A percentile compares a stretch with the other conserved stretches of the same genome.
Conservation (phyloP, 2,329 filamentous ascomycete species). For the Cryphonectria japonica region DNA sequence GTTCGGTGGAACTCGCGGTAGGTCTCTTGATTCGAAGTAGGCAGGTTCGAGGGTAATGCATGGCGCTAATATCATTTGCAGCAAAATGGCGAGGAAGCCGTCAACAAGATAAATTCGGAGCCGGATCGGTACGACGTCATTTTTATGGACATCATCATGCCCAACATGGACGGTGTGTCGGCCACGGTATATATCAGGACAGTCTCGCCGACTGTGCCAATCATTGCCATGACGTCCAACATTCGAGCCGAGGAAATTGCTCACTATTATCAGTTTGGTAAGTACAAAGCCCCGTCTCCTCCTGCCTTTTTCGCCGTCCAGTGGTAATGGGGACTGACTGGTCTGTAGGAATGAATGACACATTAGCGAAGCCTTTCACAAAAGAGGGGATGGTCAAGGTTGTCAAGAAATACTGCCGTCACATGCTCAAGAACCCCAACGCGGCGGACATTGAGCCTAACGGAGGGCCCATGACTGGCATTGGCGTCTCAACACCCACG, state of each 20-base stretch:
- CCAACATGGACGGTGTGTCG: conserved; percentile 90
- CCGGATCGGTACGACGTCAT: conserved; percentile 66
- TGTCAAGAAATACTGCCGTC: conserved; percentile 85
- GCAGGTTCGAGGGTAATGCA: conserved; percentile 31
- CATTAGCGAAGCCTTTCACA: conserved; percentile 95
- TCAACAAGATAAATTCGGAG: conserved; percentile 73
- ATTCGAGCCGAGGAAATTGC: conserved; percentile 96
- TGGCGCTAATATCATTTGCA: conserved; percentile 41
- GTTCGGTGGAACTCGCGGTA: conserved; percentile 54
- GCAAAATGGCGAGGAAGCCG: conserved; percentile 88
- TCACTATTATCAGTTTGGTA: conserved; percentile 96
- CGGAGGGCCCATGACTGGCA: conserved; percentile 33
- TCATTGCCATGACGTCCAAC: conserved; percentile 98
- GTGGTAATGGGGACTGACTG: background rate
- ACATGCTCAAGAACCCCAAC: conserved; percentile 71
- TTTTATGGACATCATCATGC: conserved; percentile 97
- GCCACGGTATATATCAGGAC: conserved; percentile 92
- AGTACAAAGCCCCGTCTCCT: conserved; percentile 39
- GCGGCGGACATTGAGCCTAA: conserved; percentile 45
- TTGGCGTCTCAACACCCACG: conserved; percentile 31
- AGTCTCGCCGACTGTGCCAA: conserved; percentile 78
- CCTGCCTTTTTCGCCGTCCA: conserved; percentile 18
- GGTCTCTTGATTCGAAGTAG: background rate
- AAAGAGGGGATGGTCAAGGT: conserved; percentile 82
- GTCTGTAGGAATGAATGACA: conserved; percentile 87